Evolutionary conservation across 345 rosid genomes (phyloP), one percentile per base, ranked within the genome.

Genomic region (Eutrema yunnanense): DNA sequence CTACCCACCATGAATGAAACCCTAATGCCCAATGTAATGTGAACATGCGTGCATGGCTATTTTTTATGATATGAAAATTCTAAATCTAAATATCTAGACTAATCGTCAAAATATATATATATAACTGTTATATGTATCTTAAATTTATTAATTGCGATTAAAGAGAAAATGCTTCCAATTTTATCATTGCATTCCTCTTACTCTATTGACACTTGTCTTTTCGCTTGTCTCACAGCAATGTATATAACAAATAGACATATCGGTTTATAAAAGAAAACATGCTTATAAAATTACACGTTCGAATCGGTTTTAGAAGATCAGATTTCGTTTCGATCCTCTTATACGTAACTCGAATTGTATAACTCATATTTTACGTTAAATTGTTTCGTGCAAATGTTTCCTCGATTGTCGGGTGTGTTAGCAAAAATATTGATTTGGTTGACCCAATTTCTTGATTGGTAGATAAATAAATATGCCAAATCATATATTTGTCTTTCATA

Each of bases 1-100:
- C 88, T 83, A 92, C 88, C 98, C 78, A 87, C 93, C 95, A 69
- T 66, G 78, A 78, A 71, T 62, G 78, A 78, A 77, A 71, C 80
- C 80, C 80, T 76, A 60, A 50, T 73, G 78, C 69, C 78, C 69
- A 65, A 73, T 75, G 59, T 55, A 59, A 73, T 75, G 71, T 55
- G 70, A 86, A 80, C 79, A 72, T 62, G 75, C 76, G 41, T 65
- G 62, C 76, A 77, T 57, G 62, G 54, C 67, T 48, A 6, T 2
- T 9, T 26, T 41, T 27, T 38, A 37, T 71, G 36, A 57, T 66
- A 38, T 16, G 13, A 9, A 33, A 57, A 38, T 4, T 51, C 32
- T 41, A 51, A 60, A 52, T 40, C 58, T 56, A 62, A 51, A 51
- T 53, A 51, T 53, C 48, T 63, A n/a, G 47, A n/a, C 70, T 63